Conservation (phyloP, 2,329 filamentous ascomycete genomes). For the Paecilomyces fulvus region DNA sequence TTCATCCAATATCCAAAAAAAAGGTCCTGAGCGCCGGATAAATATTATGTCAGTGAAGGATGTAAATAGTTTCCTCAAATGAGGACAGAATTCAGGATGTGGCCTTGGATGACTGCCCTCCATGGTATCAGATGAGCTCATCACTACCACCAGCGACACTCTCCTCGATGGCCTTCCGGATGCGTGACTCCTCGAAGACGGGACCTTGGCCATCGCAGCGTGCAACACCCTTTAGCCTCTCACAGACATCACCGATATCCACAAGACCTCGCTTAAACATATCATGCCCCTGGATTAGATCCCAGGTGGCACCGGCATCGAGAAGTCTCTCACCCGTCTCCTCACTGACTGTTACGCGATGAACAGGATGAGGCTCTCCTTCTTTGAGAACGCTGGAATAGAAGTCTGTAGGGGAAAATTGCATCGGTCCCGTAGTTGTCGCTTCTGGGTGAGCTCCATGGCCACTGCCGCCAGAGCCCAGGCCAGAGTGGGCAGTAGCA, state of each 20-base stretch:
- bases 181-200: slow-evolving; percentile 71
- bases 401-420: slow-evolving; percentile 64
- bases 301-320: slow-evolving; percentile 76
- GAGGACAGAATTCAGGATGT: too few species aligned
- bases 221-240: slow-evolving; percentile 64
- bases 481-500: slow-evolving; percentile 54
- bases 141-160: slow-evolving; percentile 71
- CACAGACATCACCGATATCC: slow-evolving; percentile 73
- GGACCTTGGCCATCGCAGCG: slow-evolving; percentile 82
- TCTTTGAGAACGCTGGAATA: slow-evolving; percentile 54
- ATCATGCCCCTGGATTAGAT: slow-evolving; percentile 74
- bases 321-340: slow-evolving; percentile 59
- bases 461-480: background rate
- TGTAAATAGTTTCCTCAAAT: too few species aligned
- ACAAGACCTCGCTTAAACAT: slow-evolving; percentile 68
- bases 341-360: slow-evolving; percentile 60
- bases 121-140: slow-evolving; percentile 55
- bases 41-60: background rate
- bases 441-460: slow-evolving; percentile 21
- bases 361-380: slow-evolving; percentile 42
- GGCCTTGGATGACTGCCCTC: background rate
- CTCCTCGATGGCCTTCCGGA: slow-evolving; percentile 66
- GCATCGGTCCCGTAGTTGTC: slow-evolving; percentile 58
- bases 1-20: background rate
- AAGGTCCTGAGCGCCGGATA: background rate